These are phyloP conservation scores for Tricholoma bakamatsutake DNA, from an alignment of 768 basidiomycete species.

Conservation along the genomic window DNA sequence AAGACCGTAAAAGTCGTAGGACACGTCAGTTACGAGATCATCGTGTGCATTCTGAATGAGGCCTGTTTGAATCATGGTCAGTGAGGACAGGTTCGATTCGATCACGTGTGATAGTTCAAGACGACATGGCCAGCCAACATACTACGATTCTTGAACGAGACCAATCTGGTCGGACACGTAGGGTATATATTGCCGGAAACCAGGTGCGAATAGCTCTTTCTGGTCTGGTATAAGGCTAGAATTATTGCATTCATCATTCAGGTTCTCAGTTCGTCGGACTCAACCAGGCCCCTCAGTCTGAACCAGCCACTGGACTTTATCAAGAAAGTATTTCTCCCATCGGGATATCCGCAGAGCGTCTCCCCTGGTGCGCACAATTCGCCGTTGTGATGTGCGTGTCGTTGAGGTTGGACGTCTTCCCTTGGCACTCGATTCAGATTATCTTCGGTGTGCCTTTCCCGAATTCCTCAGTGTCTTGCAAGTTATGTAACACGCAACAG, in stretches of 20 bases:
- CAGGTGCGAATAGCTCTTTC: slow-evolving; percentile 6
- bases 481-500: slow-evolving; percentile 26
- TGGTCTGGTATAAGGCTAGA: not conserved
- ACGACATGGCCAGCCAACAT: not conserved
- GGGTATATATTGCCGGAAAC: slow-evolving; percentile 5
- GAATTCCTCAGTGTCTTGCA: not conserved
- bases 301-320: slow-evolving; percentile 23
- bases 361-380: slow-evolving; percentile 40
- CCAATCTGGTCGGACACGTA: slow-evolving; percentile 14
- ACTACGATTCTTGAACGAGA: slow-evolving; percentile 12
- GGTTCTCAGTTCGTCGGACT: slow-evolving; percentile 5
- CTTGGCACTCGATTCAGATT: slow-evolving; percentile 32
- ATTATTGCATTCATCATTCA: not conserved
- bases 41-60: slow-evolving; percentile 73
- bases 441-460: slow-evolving; percentile 37
- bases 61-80: slow-evolving; percentile 77
- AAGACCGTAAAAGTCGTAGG: slow-evolving; percentile 88
- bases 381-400: not conserved
- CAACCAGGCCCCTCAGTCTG: not conserved
- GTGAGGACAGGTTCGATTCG: too few species aligned
- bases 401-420: not conserved
- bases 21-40: slow-evolving; percentile 79
- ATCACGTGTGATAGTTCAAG: too few species aligned
- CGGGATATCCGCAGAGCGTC: slow-evolving; percentile 56
- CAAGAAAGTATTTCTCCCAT: slow-evolving; percentile 50